A percentile compares a stretch with the other conserved stretches of the same genome.
Conservation (phyloP, 768 basidiomycete genomes). For the Gelatoporia subvermispora region DNA sequence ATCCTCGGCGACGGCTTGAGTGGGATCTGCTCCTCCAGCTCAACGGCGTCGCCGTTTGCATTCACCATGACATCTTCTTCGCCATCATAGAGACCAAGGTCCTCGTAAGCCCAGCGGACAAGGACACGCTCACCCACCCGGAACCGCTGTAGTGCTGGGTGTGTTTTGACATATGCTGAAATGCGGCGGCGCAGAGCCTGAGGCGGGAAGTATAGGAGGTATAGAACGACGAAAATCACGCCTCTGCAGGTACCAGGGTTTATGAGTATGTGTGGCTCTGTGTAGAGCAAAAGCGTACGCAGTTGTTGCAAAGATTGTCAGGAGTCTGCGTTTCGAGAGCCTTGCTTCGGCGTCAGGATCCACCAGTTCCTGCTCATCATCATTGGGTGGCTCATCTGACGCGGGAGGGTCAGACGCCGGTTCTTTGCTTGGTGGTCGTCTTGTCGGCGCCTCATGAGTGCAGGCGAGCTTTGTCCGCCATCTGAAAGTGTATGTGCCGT, state of each 20-base stretch:
- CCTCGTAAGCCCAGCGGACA: slow-evolving; percentile 45
- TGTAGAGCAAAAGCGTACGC: slow-evolving; percentile 5
- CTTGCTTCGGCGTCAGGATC: slow-evolving; percentile 3
- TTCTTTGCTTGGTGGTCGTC: slow-evolving; percentile 1
- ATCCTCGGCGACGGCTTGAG: slow-evolving; percentile 32
- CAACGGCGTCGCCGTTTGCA: slow-evolving; percentile 15
- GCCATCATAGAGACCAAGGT: slow-evolving; percentile 31
- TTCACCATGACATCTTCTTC: slow-evolving; percentile 45
- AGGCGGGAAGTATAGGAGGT: slow-evolving; percentile 22
- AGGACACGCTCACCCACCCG: slow-evolving; percentile 37
- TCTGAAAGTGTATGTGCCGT: slow-evolving; percentile 23
- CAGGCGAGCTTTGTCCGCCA: slow-evolving; percentile 27
- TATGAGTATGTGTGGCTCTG: neutral
- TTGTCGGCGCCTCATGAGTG: neutral
- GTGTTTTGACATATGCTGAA: slow-evolving; percentile 15
- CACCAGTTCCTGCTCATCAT: slow-evolving; percentile 12
- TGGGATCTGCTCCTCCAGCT: slow-evolving; percentile 41
- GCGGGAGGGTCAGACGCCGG: slow-evolving; percentile 3
- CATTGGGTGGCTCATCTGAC: slow-evolving; percentile 11
- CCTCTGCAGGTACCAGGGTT: neutral
- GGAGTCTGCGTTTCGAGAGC: slow-evolving; percentile 4
- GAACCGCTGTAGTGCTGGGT: slow-evolving; percentile 25
- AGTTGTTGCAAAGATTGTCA: slow-evolving; percentile 17
- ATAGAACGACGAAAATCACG: slow-evolving; percentile 15
- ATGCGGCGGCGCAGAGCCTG: slow-evolving; percentile 14